These are phyloP conservation scores for Eurotiales sp. DNA, from an alignment of 2,329 filamentous ascomycete species.

Conservation along the genomic window DNA sequence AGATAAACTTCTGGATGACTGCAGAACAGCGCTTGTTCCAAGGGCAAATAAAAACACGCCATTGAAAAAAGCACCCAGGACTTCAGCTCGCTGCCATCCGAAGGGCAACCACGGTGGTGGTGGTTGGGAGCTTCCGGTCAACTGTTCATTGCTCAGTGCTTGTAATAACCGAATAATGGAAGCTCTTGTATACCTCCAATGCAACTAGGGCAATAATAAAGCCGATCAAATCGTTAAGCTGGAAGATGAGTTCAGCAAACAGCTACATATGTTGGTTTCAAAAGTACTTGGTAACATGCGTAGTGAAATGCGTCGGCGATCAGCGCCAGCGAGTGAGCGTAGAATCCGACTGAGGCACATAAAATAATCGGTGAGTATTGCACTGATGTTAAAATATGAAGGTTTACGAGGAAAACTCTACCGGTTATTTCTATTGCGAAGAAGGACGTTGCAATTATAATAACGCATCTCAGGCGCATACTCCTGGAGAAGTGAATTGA, in stretches of 20 bases:
- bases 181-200: constrained; percentile 49
- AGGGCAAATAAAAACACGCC: constrained; percentile 70
- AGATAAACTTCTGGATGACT: constrained; percentile 60
- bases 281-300: constrained; percentile 42
- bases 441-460: constrained; percentile 45
- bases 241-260: constrained; percentile 35
- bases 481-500: constrained; percentile 8
- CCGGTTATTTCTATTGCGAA: constrained; percentile 47
- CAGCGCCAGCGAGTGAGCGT: constrained; percentile 66
- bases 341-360: constrained; percentile 56
- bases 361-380: not conserved
- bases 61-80: constrained; percentile 77
- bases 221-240: constrained; percentile 64
- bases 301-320: constrained; percentile 78
- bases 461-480: constrained; percentile 32
- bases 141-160: constrained; percentile 44
- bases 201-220: constrained; percentile 65
- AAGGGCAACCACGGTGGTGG: constrained; percentile 56
- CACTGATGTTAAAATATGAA: not conserved
- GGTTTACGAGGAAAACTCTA: constrained; percentile 13
- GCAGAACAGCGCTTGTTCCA: constrained; percentile 67
- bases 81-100: constrained; percentile 71
- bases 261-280: not conserved
- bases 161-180: not conserved
- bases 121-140: constrained; percentile 51